Conservation (phyloP, 1,284 basidiomycete species). For the Coniferiporia sulphurascens region DNA sequence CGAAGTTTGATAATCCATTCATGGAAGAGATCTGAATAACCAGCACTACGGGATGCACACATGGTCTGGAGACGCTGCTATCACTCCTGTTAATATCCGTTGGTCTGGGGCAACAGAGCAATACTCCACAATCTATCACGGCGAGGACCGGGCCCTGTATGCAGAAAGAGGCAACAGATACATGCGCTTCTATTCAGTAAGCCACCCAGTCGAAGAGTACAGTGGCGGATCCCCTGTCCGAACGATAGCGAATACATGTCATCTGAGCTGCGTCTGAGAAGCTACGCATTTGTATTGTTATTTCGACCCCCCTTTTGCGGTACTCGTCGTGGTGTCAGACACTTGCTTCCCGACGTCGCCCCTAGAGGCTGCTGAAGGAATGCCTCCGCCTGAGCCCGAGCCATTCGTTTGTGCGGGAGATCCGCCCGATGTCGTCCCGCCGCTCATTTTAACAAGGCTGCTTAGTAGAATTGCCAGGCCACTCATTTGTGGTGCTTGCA, state of each 20-base stretch:
- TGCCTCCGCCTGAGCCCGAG: neutral
- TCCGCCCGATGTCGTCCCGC: neutral
- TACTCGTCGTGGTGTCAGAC: neutral
- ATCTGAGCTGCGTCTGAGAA: neutral
- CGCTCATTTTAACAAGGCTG: conserved; percentile 41
- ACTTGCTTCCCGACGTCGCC: neutral
- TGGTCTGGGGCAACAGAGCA: neutral
- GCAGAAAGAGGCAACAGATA: neutral
- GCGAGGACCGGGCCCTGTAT: neutral
- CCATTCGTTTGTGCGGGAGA: neutral
- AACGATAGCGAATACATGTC: neutral
- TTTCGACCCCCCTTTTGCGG: neutral
- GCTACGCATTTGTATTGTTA: neutral
- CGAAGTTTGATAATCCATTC: neutral
- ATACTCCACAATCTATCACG: neutral
- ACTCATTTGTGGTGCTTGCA: conserved; percentile 68
- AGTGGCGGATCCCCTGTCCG: neutral
- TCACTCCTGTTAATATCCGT: neutral
- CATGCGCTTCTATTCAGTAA: neutral
- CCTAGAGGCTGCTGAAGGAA: neutral
- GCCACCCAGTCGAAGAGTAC: neutral
- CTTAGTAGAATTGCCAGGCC: conserved; percentile 67
- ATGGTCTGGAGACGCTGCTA: neutral
- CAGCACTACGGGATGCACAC: neutral
- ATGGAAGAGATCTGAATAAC: neutral